Base-by-base conservation (phyloP, 768 basidiomycete genomes). In the Boletus huronensis region DNA sequence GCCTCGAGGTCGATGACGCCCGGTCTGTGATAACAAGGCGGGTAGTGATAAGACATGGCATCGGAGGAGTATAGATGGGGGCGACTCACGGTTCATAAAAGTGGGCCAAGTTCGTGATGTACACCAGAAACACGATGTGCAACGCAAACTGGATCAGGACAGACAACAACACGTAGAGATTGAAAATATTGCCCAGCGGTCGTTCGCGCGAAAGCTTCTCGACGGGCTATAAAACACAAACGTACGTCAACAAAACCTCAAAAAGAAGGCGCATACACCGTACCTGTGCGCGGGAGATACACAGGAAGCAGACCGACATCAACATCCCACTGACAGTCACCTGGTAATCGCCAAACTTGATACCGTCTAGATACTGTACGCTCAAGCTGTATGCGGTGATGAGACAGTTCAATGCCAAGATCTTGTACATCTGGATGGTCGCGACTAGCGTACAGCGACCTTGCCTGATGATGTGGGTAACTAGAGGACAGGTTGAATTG, bases 341-440 rank as follows among this genome's bases (percentile, higher is more conserved):
- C 67, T 99, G 96, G 69, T 99, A 99, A 69, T 99, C 97, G 14
- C 97, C 97, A 71, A 95, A 98, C 72, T 98, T 98, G 80, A 99
- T 98, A 19, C 97, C 97, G 59, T 98, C 96, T 2, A 99, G 79
- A 67, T 99, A 98, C 70, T 96, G 95, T 29, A 98, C 97, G 61
- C 91, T 94, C 57, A 98, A 77, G 69, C 92, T 95, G 75, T 96
- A 98, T n/a, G 97, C 97, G 3, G 95, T 96, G 72, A 98, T 99
- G 39, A 99, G 77, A 67, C 97, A 98, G 69, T 98, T 99, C 52
- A 99, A 75, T 1, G 96, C 97, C 35, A 99, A 78, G 61, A 99
- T 99, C 77, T 98, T 97, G 84, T 98, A 99, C 97, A 99, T 99
- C 74, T 99, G 97, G 50, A 96, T 89, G 3, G 97, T 99, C 2